A percentile compares a stretch with the other conserved stretches of the same genome.
These are phyloP conservation scores for Actinomucor elegans DNA, from an alignment of 371 early-diverging fungal genomes.

Conservation along the genomic window DNA sequence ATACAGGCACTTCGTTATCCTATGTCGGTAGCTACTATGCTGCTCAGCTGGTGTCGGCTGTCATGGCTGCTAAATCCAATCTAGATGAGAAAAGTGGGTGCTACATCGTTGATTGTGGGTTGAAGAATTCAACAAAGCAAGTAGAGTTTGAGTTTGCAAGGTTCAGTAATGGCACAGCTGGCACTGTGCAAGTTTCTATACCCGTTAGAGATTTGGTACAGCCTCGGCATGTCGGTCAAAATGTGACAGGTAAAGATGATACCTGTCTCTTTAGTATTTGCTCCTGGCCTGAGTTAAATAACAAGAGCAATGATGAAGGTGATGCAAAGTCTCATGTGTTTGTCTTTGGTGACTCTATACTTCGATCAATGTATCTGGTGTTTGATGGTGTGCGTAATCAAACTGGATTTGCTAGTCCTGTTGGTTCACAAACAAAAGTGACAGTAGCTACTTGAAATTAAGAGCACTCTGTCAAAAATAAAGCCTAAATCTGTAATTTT, in stretches of 20 bases:
- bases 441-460: no score
- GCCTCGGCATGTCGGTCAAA: neutral
- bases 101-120: constrained; percentile 12
- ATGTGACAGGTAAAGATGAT: neutral
- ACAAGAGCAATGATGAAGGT: no score
- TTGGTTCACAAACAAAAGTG: neutral
- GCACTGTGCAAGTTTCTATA: neutral
- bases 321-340: constrained; percentile 13
- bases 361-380: constrained; percentile 31
- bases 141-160: constrained; percentile 10
- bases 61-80: neutral
- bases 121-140: neutral
- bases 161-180: neutral
- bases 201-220: neutral
- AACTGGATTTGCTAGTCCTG: constrained; percentile 28
- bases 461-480: no score
- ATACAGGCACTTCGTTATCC: constrained; percentile 29
- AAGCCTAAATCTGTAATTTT: no score
- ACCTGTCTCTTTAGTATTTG: constrained; percentile 19
- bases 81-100: neutral
- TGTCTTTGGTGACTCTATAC: constrained; percentile 27
- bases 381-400: constrained; percentile 27
- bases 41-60: neutral
- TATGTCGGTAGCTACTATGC: constrained; percentile 15
- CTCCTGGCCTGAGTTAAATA: constrained; percentile 22